phyloP scores from a whole-genome alignment of 2,329 filamentous ascomycete species.

The Cryphonectria carpinicola region DNA sequence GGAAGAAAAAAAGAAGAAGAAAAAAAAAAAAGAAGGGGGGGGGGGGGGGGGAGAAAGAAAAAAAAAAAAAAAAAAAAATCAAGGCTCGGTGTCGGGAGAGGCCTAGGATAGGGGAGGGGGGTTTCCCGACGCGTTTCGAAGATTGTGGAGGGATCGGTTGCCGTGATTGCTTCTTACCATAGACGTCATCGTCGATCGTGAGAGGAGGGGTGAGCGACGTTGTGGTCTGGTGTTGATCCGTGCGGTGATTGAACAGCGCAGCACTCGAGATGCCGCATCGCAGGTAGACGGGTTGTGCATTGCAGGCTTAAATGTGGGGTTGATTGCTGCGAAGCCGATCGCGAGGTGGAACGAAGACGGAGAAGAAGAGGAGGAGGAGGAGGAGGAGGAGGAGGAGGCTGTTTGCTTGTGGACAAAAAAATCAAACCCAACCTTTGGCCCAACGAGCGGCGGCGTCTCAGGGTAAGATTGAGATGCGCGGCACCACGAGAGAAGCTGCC shows the following conservation, averaged over 20 bases:
- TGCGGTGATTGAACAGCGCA: background rate
- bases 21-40: background rate
- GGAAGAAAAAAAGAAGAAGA: background rate
- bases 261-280: background rate
- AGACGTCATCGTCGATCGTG: slow-evolving; percentile 29
- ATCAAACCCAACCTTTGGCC: slow-evolving; percentile 1
- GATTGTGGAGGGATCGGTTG: slow-evolving; percentile 24
- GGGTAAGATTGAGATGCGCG: slow-evolving; percentile 29
- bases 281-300: background rate
- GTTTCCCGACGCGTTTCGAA: slow-evolving; percentile 17
- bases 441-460: slow-evolving; percentile 13
- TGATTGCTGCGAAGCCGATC: background rate
- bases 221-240: slow-evolving; percentile 2
- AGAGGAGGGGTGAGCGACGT: background rate
- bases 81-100: slow-evolving; percentile 22
- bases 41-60: too few relatives aligned
- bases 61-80: slow-evolving; percentile 6
- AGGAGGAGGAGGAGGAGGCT: too few relatives aligned
- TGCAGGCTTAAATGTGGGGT: background rate
- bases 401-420: too few relatives aligned
- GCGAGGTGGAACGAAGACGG: background rate
- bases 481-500: slow-evolving; percentile 13
- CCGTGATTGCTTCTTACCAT: slow-evolving; percentile 7
- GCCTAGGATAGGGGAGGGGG: background rate
- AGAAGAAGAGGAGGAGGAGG: too few relatives aligned